A percentile compares a stretch with the other conserved stretches of the same genome.
Conservation (phyloP, 192 early-diverging fungal species). For the Pilaira anomala region DNA sequence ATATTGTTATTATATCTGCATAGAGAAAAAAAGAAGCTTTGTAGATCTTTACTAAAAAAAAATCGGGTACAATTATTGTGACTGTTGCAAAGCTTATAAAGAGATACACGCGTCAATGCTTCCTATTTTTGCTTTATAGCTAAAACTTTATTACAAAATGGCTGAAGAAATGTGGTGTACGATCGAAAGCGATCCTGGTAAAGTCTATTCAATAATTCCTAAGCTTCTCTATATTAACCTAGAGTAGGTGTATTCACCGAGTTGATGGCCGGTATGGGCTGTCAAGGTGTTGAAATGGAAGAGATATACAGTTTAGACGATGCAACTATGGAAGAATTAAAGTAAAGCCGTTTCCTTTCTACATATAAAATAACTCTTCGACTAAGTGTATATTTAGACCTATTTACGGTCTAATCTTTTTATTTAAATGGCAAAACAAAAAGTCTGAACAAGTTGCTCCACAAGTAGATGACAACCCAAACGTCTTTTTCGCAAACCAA, state of each 20-base stretch:
- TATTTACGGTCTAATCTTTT: constrained; percentile 77
- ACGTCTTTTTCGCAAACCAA: constrained; percentile 76
- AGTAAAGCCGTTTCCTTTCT: constrained; percentile 37
- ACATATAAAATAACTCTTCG: neutral
- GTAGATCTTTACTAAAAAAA: no score
- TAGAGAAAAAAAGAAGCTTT: no score
- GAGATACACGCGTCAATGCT: no score
- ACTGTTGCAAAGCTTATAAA: no score
- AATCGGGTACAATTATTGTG: no score
- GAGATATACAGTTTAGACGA: constrained; percentile 77
- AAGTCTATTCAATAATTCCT: no score
- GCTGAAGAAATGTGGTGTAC: constrained; percentile 58
- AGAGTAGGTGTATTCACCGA: constrained; percentile 74
- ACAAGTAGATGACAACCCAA: constrained; percentile 22
- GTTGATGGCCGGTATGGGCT: constrained; percentile 73
- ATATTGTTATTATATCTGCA: no score
- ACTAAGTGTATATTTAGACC: constrained; percentile 35
- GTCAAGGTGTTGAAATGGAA: constrained; percentile 69
- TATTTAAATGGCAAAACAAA: constrained; percentile 72
- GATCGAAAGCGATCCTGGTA: constrained; percentile 85
- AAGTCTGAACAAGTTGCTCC: constrained; percentile 2
- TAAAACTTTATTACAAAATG: no score
- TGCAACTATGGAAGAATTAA: constrained; percentile 55
- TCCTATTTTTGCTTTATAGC: no score
- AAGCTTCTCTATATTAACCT: neutral